These are phyloP conservation scores for Arthrobotrys conoides DNA, from an alignment of 2,329 filamentous ascomycete genomes.

Conservation along the genomic window DNA sequence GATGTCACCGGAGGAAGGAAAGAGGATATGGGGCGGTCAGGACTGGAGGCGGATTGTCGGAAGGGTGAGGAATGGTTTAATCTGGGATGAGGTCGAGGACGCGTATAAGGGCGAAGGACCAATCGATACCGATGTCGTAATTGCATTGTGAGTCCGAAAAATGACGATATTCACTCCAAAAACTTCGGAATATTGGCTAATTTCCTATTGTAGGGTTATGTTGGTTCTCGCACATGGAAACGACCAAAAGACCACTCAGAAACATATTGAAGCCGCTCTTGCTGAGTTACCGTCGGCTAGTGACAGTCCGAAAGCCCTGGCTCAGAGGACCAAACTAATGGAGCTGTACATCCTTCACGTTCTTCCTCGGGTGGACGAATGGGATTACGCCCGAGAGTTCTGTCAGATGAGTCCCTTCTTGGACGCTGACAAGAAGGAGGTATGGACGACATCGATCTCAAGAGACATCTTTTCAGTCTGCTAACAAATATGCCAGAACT, in stretches of 20 bases:
- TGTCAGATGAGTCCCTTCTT: slow-evolving; percentile 87
- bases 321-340: slow-evolving; percentile 84
- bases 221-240: slow-evolving; percentile 90
- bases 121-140: slow-evolving; percentile 94
- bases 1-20: slow-evolving; percentile 89
- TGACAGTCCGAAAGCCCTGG: slow-evolving; percentile 63
- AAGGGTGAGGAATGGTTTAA: slow-evolving; percentile 86
- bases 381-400: slow-evolving; percentile 94
- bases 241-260: slow-evolving; percentile 86
- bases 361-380: slow-evolving; percentile 91
- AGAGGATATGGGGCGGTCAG: slow-evolving; percentile 85
- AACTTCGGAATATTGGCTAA: slow-evolving; percentile 19
- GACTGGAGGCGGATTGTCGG: slow-evolving; percentile 86
- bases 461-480: neutral
- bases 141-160: slow-evolving; percentile 76
- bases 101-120: slow-evolving; percentile 87
- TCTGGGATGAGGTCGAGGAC: slow-evolving; percentile 94
- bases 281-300: slow-evolving; percentile 73
- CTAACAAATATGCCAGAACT: slow-evolving; percentile 74
- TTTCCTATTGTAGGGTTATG: slow-evolving; percentile 76
- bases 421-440: slow-evolving; percentile 78
- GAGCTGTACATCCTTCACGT: slow-evolving; percentile 97
- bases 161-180: neutral
- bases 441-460: slow-evolving; percentile 27
- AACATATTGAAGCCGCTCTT: slow-evolving; percentile 88